Conservation (phyloP, 768 basidiomycete species). For the Antrodiella citrinella region DNA sequence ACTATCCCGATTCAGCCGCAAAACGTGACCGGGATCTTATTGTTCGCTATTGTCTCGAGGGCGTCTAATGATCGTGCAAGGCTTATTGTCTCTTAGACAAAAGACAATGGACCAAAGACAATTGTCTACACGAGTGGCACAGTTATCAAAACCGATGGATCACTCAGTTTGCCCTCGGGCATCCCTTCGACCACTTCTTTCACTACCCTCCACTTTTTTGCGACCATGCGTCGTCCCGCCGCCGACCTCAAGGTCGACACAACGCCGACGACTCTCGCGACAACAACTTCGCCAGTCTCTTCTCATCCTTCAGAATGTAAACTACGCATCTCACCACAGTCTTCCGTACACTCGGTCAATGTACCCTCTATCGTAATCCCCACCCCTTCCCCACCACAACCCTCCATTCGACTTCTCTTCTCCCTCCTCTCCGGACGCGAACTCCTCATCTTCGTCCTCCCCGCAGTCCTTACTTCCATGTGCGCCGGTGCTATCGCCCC, state of each 20-base stretch:
- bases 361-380: constrained; percentile 15
- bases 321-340: constrained; percentile 12
- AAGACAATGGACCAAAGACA: neutral
- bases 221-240: constrained; percentile 17
- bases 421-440: constrained; percentile 53
- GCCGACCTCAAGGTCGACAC: constrained; percentile 16
- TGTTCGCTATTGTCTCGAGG: too few species aligned
- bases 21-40: too few species aligned
- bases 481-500: constrained; percentile 68
- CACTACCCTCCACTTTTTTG: constrained; percentile 1
- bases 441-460: constrained; percentile 47
- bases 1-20: too few species aligned
- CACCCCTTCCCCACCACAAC: constrained; percentile 28
- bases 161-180: constrained; percentile 14
- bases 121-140: neutral
- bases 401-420: constrained; percentile 60
- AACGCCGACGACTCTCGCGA: constrained; percentile 5
- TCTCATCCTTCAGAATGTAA: constrained; percentile 10
- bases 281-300: constrained; percentile 3
- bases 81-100: neutral
- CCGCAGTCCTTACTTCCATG: constrained; percentile 55
- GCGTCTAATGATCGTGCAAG: too few species aligned
- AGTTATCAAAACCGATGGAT: neutral
- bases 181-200: constrained; percentile 9
- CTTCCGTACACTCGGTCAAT: constrained; percentile 17